Conservation (phyloP, 257 asterid genomes). For the Eustoma russellianum region DNA sequence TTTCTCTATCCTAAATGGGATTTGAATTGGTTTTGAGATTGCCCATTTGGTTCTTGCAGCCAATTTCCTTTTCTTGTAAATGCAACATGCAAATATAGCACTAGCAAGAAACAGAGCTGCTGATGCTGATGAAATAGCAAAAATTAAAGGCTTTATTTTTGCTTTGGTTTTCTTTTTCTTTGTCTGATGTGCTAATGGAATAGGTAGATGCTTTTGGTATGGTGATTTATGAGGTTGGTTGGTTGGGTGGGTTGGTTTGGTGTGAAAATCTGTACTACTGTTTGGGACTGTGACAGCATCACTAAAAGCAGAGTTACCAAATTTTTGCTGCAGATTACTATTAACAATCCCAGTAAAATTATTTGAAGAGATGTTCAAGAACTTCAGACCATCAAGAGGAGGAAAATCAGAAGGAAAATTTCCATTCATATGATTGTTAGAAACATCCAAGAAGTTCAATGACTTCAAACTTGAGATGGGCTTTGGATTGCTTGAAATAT, state of each 20-base stretch:
- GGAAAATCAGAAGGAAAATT: constrained; percentile 63
- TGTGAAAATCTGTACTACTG: constrained; percentile 25
- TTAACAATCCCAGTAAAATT: constrained; percentile 41
- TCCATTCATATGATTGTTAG: constrained; percentile 44
- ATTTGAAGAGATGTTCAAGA: constrained; percentile 69
- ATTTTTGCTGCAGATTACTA: constrained; percentile 20
- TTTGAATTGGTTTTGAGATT: constrained; percentile 66
- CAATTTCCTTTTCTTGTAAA: constrained; percentile 35
- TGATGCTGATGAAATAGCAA: constrained; percentile 29
- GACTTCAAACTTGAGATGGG: constrained; percentile 33
- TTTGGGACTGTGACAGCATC: constrained; percentile 34
- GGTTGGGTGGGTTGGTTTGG: constrained; percentile 18
- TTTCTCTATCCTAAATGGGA: constrained; percentile 57
- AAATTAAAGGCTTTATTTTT: constrained; percentile 18
- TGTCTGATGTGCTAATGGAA: constrained; percentile 3
- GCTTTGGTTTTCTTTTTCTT: constrained; percentile 19
- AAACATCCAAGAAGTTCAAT: constrained; percentile 48
- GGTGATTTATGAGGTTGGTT: constrained; percentile 22
- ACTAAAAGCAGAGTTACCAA: constrained; percentile 44
- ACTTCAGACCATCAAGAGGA: constrained; percentile 29
- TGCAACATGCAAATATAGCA: constrained; percentile 16
- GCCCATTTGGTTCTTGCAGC: constrained; percentile 64
- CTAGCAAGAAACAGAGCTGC: constrained; percentile 17
- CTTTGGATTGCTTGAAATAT: constrained; percentile 40
- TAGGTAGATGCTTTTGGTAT: constrained; percentile 6